phyloP scores from a whole-genome alignment of 208 protist species.

The Leishmania tarentolae region DNA sequence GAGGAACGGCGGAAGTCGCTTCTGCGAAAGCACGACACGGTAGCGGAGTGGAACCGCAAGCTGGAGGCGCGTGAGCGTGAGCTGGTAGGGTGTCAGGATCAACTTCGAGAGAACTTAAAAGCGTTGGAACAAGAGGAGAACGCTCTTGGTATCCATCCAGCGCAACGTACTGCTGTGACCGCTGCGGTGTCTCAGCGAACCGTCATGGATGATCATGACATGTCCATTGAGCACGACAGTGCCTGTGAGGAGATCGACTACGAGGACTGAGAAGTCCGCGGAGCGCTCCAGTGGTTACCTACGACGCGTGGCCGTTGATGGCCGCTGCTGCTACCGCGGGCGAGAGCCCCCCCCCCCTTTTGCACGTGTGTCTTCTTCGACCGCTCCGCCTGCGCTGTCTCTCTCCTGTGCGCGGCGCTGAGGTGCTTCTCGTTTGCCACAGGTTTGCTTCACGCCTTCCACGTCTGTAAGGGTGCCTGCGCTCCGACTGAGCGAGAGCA shows the following conservation, averaged over 20 bases:
- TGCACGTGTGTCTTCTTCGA: not conserved
- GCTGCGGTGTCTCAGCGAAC: slow-evolving; percentile 75
- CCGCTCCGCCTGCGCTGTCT: not conserved
- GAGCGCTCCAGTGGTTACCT: not conserved
- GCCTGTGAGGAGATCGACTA: slow-evolving; percentile 83
- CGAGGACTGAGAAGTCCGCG: slow-evolving; percentile 30
- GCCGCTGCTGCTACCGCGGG: not conserved
- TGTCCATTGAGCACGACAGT: slow-evolving; percentile 86
- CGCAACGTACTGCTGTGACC: slow-evolving; percentile 28
- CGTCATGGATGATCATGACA: slow-evolving; percentile 90
- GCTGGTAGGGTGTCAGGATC: slow-evolving; percentile 62
- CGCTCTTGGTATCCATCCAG: slow-evolving; percentile 51
- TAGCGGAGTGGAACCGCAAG: slow-evolving; percentile 68
- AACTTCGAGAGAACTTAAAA: slow-evolving; percentile 65
- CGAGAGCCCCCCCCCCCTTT: not conserved
- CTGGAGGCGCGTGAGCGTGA: slow-evolving; percentile 79
- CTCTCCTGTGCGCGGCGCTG: not conserved
- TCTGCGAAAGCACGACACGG: slow-evolving; percentile 65
- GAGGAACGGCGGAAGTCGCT: slow-evolving; percentile 63
- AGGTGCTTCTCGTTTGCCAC: not conserved
- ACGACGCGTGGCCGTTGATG: not conserved
- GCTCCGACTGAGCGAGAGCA: not conserved
- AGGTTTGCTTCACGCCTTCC: not conserved
- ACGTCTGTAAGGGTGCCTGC: not conserved
- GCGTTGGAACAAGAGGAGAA: slow-evolving; percentile 64